Evolutionary conservation across 306 rosid genomes (phyloP).

Genomic region (Trifolium fragiferum): DNA sequence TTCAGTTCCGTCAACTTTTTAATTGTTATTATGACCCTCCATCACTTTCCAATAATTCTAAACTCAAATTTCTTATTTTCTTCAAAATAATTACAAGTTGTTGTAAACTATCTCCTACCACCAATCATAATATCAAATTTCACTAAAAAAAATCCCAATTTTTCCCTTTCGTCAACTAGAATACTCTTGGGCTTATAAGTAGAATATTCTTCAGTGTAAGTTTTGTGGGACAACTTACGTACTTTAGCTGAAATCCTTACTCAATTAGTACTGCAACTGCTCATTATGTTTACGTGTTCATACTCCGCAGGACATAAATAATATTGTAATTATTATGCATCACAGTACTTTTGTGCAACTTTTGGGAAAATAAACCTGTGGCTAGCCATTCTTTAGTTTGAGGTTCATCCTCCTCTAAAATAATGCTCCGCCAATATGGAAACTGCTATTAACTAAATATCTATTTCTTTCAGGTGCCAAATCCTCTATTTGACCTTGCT

Average conservation of each 20-base stretch:
- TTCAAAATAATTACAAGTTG: not conserved
- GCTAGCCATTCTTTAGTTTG: conserved; percentile 12
- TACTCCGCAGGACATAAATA: not conserved
- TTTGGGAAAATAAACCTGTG: not conserved
- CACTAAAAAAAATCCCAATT: not conserved
- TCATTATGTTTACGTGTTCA: conserved; percentile 17
- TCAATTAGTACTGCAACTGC: conserved; percentile 5
- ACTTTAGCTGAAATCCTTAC: conserved; percentile 3
- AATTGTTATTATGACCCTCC: not conserved
- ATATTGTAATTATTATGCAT: conserved; percentile 1
- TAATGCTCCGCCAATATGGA: conserved; percentile 4
- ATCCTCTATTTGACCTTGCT: conserved; percentile 98
- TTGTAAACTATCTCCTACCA: not conserved
- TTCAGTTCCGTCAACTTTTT: not conserved
- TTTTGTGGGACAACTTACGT: not conserved
- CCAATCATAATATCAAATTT: not conserved
- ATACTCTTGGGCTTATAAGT: not conserved
- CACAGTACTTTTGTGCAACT: conserved; percentile 2
- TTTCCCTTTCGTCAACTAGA: not conserved
- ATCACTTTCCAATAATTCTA: not conserved
- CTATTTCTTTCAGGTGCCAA: conserved; percentile 80
- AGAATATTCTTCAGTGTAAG: conserved; percentile 24
- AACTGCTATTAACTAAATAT: conserved; percentile 37
- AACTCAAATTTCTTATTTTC: not conserved
- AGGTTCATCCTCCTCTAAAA: conserved; percentile 3